These are phyloP conservation scores for Tolypocladium cylindrosporum DNA, from an alignment of 2,329 filamentous ascomycete genomes.

Conservation along the genomic window DNA sequence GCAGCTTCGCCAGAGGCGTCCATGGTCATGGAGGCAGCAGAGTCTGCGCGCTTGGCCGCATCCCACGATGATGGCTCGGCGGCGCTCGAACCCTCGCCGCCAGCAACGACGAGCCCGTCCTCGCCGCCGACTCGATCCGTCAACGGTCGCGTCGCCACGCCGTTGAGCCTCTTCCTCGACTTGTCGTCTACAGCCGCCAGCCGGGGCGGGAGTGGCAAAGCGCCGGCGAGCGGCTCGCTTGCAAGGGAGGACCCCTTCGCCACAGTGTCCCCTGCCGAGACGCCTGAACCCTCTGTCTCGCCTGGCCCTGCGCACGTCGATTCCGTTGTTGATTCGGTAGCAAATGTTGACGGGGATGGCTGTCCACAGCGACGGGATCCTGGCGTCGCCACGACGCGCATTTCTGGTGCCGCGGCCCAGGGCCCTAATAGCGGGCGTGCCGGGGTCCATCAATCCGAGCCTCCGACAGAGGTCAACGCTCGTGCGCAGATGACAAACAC, in stretches of 20 bases:
- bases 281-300: constrained; percentile 4
- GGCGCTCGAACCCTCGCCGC: constrained; percentile 1
- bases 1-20: background rate
- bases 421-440: constrained; percentile 6
- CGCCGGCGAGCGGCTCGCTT: background rate
- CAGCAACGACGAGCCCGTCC: constrained; percentile 3
- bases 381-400: background rate
- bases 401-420: constrained; percentile 1
- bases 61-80: background rate
- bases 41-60: background rate
- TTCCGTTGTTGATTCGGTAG: background rate
- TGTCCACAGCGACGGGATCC: background rate
- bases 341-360: background rate
- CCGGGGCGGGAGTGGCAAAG: background rate
- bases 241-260: constrained; percentile 2
- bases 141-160: constrained; percentile 10
- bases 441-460: constrained; percentile 6
- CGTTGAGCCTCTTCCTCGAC: constrained; percentile 9
- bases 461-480: constrained; percentile 1
- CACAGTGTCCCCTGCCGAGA: constrained; percentile 7
- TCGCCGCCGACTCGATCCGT: constrained; percentile 5
- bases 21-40: background rate
- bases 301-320: background rate
- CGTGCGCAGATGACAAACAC: constrained; percentile 4
- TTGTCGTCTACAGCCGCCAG: background rate